phyloP scores from a whole-genome alignment of 2,329 filamentous ascomycete genomes.

The Hymenoscyphus albidus region DNA sequence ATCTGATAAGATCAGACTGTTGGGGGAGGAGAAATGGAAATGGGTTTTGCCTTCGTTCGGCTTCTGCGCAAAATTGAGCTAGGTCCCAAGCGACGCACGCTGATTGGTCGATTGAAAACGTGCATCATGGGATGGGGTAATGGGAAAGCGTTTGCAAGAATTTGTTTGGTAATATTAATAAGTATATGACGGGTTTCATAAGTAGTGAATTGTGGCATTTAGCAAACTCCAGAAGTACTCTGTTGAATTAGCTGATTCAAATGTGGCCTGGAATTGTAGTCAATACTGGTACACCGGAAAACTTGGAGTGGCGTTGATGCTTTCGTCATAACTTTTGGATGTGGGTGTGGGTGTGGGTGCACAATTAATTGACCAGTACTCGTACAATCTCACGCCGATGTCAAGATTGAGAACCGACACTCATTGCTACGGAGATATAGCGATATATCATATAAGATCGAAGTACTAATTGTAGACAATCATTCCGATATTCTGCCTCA shows the following conservation, averaged over 20 bases:
- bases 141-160: background rate
- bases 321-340: background rate
- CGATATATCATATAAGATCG: no score
- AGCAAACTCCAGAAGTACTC: background rate
- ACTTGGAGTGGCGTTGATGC: background rate
- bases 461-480: no score
- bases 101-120: background rate
- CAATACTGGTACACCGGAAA: background rate
- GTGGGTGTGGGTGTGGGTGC: no score
- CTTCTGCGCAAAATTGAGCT: slow-evolving; percentile 13
- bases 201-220: no score
- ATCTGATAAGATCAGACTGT: slow-evolving; percentile 13
- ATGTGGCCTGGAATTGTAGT: no score
- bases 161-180: background rate
- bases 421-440: no score
- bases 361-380: background rate
- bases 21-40: slow-evolving; percentile 10
- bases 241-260: background rate
- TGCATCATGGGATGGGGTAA: background rate
- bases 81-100: background rate
- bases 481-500: no score
- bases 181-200: no score
- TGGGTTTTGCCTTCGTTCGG: slow-evolving; percentile 5
- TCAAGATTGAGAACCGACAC: background rate
- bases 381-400: background rate